A percentile compares a stretch with the other conserved stretches of the same genome.
These are phyloP conservation scores for Lactuca sativa DNA, from an alignment of 129 eudicot species.

Conservation along the genomic window DNA sequence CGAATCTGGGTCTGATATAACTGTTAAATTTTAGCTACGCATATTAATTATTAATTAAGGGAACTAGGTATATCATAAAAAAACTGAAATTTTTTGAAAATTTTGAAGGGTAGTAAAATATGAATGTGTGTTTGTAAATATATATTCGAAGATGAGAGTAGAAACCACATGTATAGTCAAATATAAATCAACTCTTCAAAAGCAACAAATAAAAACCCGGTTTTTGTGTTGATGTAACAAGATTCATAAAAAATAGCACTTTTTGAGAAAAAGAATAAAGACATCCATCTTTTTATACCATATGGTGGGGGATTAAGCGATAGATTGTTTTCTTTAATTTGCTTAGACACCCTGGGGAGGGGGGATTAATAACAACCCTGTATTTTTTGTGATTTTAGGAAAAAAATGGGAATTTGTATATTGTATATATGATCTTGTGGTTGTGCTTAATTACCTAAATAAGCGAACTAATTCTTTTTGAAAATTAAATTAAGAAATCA, in stretches of 20 bases:
- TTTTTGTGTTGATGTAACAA: neutral
- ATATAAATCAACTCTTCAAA: neutral
- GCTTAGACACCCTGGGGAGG: neutral
- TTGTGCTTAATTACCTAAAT: neutral
- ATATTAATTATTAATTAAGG: no score
- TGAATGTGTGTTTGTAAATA: neutral
- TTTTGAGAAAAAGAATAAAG: neutral
- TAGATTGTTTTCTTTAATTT: neutral
- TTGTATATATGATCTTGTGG: neutral
- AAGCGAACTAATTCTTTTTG: neutral
- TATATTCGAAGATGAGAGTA: conserved; percentile 3
- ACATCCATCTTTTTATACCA: neutral
- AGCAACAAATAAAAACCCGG: neutral
- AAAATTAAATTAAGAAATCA: neutral
- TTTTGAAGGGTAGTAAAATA: neutral
- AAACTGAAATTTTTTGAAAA: conserved; percentile 16
- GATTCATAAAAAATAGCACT: conserved; percentile 3
- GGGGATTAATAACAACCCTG: neutral
- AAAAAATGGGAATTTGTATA: neutral
- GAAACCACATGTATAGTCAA: neutral
- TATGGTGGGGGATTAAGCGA: neutral
- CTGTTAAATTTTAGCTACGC: conserved; percentile 26
- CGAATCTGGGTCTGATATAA: conserved; percentile 51
- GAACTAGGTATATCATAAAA: conserved; percentile 26
- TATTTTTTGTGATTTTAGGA: neutral